Conservation (phyloP, 73 alveolate genomes). For the Tetrahymena malaccensis region DNA sequence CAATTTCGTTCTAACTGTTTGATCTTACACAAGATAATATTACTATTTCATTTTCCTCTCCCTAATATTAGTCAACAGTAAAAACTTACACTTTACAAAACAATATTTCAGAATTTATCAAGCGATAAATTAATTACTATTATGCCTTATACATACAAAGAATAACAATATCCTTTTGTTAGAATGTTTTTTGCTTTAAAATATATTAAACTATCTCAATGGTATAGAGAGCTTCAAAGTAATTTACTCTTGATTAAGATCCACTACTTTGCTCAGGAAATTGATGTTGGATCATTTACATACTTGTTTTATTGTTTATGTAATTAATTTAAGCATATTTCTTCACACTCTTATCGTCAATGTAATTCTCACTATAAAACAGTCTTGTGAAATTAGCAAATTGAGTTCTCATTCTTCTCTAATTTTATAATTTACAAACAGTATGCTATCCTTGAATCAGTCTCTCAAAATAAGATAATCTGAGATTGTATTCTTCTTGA, state of each 20-base stretch:
- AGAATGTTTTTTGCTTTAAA: conserved; percentile 32
- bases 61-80: conserved; percentile 83
- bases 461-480: conserved; percentile 79
- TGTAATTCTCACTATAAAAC: conserved; percentile 47
- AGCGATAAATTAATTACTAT: conserved; percentile 10
- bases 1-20: conserved; percentile 51
- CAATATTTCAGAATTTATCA: not conserved
- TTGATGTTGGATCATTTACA: conserved; percentile 66
- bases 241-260: conserved; percentile 52
- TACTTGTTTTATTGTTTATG: conserved; percentile 25
- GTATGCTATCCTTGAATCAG: conserved; percentile 27
- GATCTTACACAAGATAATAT: conserved; percentile 72
- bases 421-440: conserved; percentile 29
- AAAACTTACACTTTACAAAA: conserved; percentile 37
- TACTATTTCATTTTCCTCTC: conserved; percentile 87
- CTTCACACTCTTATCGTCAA: conserved; percentile 44
- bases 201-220: conserved; percentile 55
- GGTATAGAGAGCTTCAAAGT: conserved; percentile 60
- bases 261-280: conserved; percentile 45
- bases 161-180: conserved; percentile 52
- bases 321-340: conserved; percentile 8
- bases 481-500: conserved; percentile 52
- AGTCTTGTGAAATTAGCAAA: conserved; percentile 71
- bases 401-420: conserved; percentile 85
- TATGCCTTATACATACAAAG: conserved; percentile 66